Conservation (phyloP, 805 yeast species). For the Priceomyces melissophilus region DNA sequence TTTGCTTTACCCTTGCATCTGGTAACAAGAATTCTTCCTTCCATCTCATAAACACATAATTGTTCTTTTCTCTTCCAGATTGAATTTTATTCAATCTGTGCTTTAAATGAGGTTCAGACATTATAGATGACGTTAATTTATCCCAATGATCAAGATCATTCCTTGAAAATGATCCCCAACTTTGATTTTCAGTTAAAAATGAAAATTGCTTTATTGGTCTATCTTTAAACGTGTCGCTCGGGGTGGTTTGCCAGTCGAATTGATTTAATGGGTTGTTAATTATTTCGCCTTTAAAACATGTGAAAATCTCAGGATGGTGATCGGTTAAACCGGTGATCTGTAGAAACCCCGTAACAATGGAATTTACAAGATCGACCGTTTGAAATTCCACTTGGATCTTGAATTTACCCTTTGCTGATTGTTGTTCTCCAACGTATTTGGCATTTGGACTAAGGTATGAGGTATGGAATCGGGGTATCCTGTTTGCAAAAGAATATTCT, state of each 20-base stretch:
- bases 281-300: slow-evolving; percentile 71
- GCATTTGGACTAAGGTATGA: slow-evolving; percentile 58
- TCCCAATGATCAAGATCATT: slow-evolving; percentile 51
- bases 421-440: slow-evolving; percentile 64
- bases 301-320: slow-evolving; percentile 59
- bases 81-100: slow-evolving; percentile 27
- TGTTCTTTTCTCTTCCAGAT: slow-evolving; percentile 25
- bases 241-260: slow-evolving; percentile 17
- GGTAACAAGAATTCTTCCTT: slow-evolving; percentile 86
- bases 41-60: slow-evolving; percentile 83
- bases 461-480: slow-evolving; percentile 32
- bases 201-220: slow-evolving; percentile 33
- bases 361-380: slow-evolving; percentile 58
- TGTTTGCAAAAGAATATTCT: slow-evolving; percentile 1
- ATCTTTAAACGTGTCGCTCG: slow-evolving; percentile 8
- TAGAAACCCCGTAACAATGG: slow-evolving; percentile 55
- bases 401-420: slow-evolving; percentile 60
- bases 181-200: slow-evolving; percentile 53
- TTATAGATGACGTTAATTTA: slow-evolving; percentile 46
- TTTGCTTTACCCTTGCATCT: slow-evolving; percentile 61
- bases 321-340: slow-evolving; percentile 65
- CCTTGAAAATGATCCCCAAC: slow-evolving; percentile 49
- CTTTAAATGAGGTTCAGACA: slow-evolving; percentile 36
- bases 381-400: slow-evolving; percentile 68
- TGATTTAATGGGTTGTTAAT: slow-evolving; percentile 46